Evolutionary conservation across 83 land plant genomes (phyloP), one percentile per base, ranked within the genome.

Genomic region (Picea abies): DNA sequence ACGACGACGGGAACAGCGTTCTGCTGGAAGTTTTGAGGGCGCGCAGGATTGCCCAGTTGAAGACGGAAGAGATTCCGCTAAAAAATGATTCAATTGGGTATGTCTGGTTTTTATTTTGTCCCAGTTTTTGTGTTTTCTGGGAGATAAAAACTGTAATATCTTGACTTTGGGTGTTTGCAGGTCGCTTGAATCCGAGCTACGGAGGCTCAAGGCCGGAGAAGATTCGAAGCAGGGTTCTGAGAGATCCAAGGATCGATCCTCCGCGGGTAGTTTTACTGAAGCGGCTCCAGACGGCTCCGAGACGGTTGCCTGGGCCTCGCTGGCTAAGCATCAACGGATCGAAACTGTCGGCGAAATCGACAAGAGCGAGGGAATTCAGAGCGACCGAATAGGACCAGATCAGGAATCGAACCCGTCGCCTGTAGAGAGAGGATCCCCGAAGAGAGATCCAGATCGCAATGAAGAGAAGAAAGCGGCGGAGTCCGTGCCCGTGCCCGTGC

Each of bases 21-120:
- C 84, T 88, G 86, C 82, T 85, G 78, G 86, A 90, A 32, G 87
- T 88, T 81, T 85, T 90, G 19, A 64, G 90, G 63, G 82, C 63
- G 25, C 79, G 65, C n/a, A 52, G 92, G 67, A 85, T 90, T 60
- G 79, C 71, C 14, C 86, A 90, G 75, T 67, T 90, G 72, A 85
- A 63, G 80, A 80, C 66, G n/a, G 3, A 52, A 52, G 87, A 87
- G n/a, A 39, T 90, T 14, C 90, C 83, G 32, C 60, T 80, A 2
- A 85, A 90, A 20, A 88, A 90, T 19, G 85, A 86, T 73, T 88
- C 86, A 62, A 90, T 90, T n/a, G 92, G 92, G 0, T 29, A 69
- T 69, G 35, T 35, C 19, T 35, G 39, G 35, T 11, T 29, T 64
- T n/a, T 29, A 15, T 69, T 69, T 16, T 32, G 39, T 32, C 11